Base-by-base conservation (phyloP, 495 filamentous ascomycete genomes). In the Aspergillus bertholletiae region DNA sequence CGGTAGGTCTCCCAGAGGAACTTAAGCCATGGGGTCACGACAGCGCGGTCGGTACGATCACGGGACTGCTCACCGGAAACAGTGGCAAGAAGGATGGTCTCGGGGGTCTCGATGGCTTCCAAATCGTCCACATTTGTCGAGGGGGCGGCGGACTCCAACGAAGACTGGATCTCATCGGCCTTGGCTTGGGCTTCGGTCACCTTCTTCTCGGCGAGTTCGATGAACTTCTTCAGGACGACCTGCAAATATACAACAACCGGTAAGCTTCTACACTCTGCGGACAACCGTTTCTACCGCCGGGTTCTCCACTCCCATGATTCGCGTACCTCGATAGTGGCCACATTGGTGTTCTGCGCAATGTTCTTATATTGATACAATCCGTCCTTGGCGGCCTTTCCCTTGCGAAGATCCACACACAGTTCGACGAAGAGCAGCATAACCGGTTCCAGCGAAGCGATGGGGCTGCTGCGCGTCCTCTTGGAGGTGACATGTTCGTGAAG, bases 1-100 rank as follows among this genome's bases (percentile, higher is more conserved):
- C 94, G 90, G 75, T 98, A 98, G n/a, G 94, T 96, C 76, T 98
- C 95, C 94, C 94, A 98, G 53, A 98, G 80, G 68, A 98, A 98
- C 77, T 98, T 98, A 59, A 98, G 83, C 94, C 95, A 98, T 45
- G 94, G 94, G 49, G 94, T 98, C 44, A 98, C 94, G 61, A 98
- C 92, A 59, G 94, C 94, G 62, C 94, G 86, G 76, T 97, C 94
- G 64, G 94, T 98, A 54, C 94, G 88, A 71, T 98, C 94, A 57
- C 87, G 87, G 35, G 92, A 96, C 73, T 97, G 94, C 71, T 98
- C 94, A 57, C 94, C 95, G 20, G 94, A 98, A 53, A 98, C 94
- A 49, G 94, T 98, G 51, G 94, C 95, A 13, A 98, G 82, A 52
- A 98, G 86, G 69, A 98, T 97, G 27, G 94, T 97, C 74, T 98